phyloP scores from a whole-genome alignment of 2,329 filamentous ascomycete species.

The Rutstroemia sp. region DNA sequence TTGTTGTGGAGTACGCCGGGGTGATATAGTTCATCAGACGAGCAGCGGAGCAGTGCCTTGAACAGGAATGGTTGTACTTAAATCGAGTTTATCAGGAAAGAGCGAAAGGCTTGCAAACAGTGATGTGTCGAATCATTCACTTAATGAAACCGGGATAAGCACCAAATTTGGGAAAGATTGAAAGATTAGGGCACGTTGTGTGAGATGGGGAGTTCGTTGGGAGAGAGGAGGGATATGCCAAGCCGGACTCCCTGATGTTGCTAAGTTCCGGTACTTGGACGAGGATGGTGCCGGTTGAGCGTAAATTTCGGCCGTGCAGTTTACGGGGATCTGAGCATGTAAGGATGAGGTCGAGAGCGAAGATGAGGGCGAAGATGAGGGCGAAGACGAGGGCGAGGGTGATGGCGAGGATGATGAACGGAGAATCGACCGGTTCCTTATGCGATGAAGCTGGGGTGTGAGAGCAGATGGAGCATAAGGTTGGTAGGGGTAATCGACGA shows the following conservation, averaged over 20 bases:
- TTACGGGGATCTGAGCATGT: too few species aligned
- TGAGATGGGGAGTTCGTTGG: not conserved
- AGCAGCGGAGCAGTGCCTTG: constrained; percentile 13
- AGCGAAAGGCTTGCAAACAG: not conserved
- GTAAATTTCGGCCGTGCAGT: not conserved
- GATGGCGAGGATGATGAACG: too few species aligned
- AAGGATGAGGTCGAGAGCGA: too few species aligned
- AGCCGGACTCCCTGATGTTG: not conserved
- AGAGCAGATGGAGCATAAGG: too few species aligned
- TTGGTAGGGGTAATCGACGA: too few species aligned
- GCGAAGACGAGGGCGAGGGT: too few species aligned
- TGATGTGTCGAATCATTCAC: not conserved
- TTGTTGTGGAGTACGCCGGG: constrained; percentile 5
- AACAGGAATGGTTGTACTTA: constrained; percentile 10
- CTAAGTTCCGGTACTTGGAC: not conserved
- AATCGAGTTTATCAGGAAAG: not conserved
- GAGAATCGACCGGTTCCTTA: too few species aligned
- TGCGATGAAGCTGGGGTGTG: too few species aligned
- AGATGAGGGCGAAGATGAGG: too few species aligned
- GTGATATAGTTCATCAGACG: constrained; percentile 13
- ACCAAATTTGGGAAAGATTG: not conserved
- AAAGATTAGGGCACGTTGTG: not conserved
- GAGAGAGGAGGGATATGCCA: not conserved
- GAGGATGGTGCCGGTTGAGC: not conserved
- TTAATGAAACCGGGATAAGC: not conserved